Conservation (phyloP, 2,329 filamentous ascomycete species). For the Sarocladiaceae sp. region DNA sequence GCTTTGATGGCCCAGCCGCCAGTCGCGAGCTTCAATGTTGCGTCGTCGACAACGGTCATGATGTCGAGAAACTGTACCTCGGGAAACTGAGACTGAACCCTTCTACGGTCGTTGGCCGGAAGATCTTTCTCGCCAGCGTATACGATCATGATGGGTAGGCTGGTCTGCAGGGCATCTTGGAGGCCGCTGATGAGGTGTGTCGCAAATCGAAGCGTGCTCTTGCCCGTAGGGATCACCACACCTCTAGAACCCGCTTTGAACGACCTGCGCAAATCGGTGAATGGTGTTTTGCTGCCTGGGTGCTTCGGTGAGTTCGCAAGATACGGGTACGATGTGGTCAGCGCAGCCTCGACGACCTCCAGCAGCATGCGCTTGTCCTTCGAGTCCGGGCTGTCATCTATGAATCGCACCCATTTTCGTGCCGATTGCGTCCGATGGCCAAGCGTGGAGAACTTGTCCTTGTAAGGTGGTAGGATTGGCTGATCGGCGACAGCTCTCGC, state of each 20-base stretch:
- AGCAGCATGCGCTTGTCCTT: slow-evolving; percentile 11
- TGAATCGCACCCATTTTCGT: slow-evolving; percentile 14
- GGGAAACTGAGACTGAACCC: slow-evolving; percentile 9
- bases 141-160: slow-evolving; percentile 28
- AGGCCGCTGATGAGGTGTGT: slow-evolving; percentile 28
- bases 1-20: slow-evolving; percentile 35
- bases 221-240: slow-evolving; percentile 28
- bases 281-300: slow-evolving; percentile 10
- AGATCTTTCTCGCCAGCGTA: slow-evolving; percentile 30
- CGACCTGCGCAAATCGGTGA: slow-evolving; percentile 15
- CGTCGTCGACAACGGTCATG: slow-evolving; percentile 25
- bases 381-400: not conserved
- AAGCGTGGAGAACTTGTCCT: slow-evolving; percentile 24
- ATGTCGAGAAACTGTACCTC: slow-evolving; percentile 27
- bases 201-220: slow-evolving; percentile 24
- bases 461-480: slow-evolving; percentile 23
- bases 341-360: slow-evolving; percentile 7
- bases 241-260: slow-evolving; percentile 19
- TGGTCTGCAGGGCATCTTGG: slow-evolving; percentile 21
- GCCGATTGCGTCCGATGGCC: slow-evolving; percentile 22
- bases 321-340: slow-evolving; percentile 20
- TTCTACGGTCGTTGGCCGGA: slow-evolving; percentile 16
- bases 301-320: slow-evolving; percentile 13
- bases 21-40: slow-evolving; percentile 19
- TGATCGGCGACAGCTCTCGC: not conserved